Evolutionary conservation across 331 rosid genomes (phyloP).

Genomic region (Quercus phellos): DNA sequence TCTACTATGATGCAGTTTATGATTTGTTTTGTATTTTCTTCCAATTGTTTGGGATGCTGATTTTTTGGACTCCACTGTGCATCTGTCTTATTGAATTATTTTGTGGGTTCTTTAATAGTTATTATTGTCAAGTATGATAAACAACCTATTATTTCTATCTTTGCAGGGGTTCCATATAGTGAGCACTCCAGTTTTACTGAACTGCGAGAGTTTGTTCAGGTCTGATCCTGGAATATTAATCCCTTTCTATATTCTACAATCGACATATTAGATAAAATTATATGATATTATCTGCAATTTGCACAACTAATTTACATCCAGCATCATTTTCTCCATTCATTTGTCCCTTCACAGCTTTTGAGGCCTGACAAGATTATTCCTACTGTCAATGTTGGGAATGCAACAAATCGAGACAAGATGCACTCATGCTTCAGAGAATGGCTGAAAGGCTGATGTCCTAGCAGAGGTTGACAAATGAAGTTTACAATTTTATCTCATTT

Average conservation of each 20-base stretch:
- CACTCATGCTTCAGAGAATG: constrained; percentile 46
- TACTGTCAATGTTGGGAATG: constrained; percentile 42
- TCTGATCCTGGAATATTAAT: constrained; percentile 6
- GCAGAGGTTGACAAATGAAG: background rate
- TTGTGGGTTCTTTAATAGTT: background rate
- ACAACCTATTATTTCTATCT: constrained; percentile 12
- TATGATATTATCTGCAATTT: background rate
- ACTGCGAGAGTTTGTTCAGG: constrained; percentile 53
- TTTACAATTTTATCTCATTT: background rate
- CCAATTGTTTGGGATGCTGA: constrained; percentile 6
- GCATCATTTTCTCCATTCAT: background rate
- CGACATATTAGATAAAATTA: background rate
- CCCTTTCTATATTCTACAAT: background rate
- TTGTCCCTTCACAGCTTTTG: constrained; percentile 29
- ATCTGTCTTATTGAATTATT: constrained; percentile 1
- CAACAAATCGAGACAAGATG: constrained; percentile 51
- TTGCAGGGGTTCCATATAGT: constrained; percentile 56
- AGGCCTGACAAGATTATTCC: constrained; percentile 53
- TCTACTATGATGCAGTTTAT: background rate
- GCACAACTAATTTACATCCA: background rate
- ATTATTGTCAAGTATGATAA: constrained; percentile 4
- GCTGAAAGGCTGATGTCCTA: constrained; percentile 27
- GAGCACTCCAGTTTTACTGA: constrained; percentile 62
- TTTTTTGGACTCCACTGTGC: constrained; percentile 7
- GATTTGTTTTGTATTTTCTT: background rate